These are phyloP conservation scores for Backusella mclennaniae DNA, from an alignment of 192 early-diverging fungal genomes.

Conservation along the genomic window DNA sequence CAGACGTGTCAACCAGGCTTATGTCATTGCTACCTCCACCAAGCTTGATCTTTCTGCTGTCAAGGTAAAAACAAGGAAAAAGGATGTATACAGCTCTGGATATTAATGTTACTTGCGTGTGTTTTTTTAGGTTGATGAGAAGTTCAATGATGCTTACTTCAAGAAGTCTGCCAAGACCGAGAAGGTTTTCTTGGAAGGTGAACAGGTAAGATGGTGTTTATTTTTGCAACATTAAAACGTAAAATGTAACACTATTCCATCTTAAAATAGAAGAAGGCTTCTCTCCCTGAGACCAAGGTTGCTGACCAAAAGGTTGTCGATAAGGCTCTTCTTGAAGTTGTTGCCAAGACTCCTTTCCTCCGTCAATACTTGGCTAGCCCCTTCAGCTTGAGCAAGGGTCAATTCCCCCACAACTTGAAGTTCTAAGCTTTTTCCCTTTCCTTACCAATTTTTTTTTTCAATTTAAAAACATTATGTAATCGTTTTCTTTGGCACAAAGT, in stretches of 20 bases:
- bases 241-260: not conserved
- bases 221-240: no score
- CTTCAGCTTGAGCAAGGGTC: constrained; percentile 94
- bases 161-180: constrained; percentile 78
- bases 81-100: not conserved
- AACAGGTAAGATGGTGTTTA: constrained; percentile 39
- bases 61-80: constrained; percentile 37
- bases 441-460: not conserved
- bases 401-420: constrained; percentile 94
- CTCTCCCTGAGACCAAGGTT: constrained; percentile 74
- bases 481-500: not conserved
- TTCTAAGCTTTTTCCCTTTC: constrained; percentile 66
- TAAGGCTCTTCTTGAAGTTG: constrained; percentile 72
- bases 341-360: constrained; percentile 88
- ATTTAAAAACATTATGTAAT: not conserved
- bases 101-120: not conserved
- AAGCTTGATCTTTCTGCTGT: constrained; percentile 87
- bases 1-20: constrained; percentile 97
- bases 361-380: constrained; percentile 83
- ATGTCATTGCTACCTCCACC: constrained; percentile 99
- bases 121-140: constrained; percentile 53
- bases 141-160: constrained; percentile 96
- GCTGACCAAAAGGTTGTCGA: constrained; percentile 93
- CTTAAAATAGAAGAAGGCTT: constrained; percentile 65
- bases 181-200: constrained; percentile 85